Base-by-base conservation (phyloP, 352 stramenopile genomes). In the Pythium guiyangense region DNA sequence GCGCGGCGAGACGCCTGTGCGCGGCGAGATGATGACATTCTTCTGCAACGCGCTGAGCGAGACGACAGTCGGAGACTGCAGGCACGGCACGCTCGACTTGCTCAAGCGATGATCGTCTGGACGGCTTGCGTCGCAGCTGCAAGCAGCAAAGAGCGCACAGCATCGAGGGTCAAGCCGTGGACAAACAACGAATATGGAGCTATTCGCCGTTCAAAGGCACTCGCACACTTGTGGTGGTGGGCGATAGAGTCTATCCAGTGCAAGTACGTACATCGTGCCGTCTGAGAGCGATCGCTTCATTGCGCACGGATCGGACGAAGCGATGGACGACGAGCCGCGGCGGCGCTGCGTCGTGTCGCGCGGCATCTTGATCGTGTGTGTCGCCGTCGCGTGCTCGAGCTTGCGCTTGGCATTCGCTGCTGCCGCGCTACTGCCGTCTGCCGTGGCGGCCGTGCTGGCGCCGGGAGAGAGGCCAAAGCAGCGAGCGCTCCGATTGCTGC, bases 281-380 rank as follows among this genome's bases (percentile, higher is more conserved):
- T 89, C 81, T 11, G 78, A 89, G 58, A 79, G 70, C 29, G 73
- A 88, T 47, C 81, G 71, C 54, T 78, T 88, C 50, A 88, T 72
- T 11, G 61, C 55, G 49, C 60, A 52, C 44, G 59, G 57, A 52
- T 68, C 54, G 31, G 35, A 54, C 20, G 27, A 18, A 12, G 53
- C 62, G 43, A 64, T 50, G 35, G 64, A 58, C 11, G 67, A 69
- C 0, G 74, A 70, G 37, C 69, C 73, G 25, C 77, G 71, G 51
- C 78, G 70, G 40, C 71, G 78, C 49, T 66, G 59, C 20, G 46
- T 47, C 25, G 57, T 52, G 35, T 63, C 49, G 43, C 42, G 57
- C 40, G 54, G 47, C 52, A 66, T 66, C 25, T 53, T 66, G 29
- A 62, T 62, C 17, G 55, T 56, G 47, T 62, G 49, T 29, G 45